Conservation (phyloP, 805 yeast species). For the Pichia sporocuriosa region DNA sequence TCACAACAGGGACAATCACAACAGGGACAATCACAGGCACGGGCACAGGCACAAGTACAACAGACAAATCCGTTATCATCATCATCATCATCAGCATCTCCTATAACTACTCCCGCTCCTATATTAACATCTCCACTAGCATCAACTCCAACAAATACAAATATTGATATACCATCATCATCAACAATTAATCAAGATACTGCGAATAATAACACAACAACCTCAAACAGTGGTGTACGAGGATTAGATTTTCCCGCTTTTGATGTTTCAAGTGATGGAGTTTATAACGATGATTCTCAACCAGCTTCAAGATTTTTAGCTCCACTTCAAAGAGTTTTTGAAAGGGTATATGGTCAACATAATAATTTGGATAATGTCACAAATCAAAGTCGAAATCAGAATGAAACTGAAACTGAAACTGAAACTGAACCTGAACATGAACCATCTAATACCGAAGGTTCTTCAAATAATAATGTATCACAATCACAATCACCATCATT, state of each 20-base stretch:
- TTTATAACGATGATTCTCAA: slow-evolving; percentile 22
- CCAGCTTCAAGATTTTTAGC: slow-evolving; percentile 21
- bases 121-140: not conserved
- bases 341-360: slow-evolving; percentile 2
- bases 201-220: not conserved
- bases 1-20: not conserved
- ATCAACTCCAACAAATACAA: not conserved
- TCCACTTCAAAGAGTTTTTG: slow-evolving; percentile 23
- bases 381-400: too few species aligned
- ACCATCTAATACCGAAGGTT: not conserved
- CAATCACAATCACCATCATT: not conserved
- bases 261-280: slow-evolving; percentile 30
- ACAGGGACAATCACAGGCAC: not conserved
- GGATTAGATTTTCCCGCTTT: slow-evolving; percentile 33
- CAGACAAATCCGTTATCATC: not conserved
- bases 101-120: not conserved
- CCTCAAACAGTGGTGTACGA: slow-evolving; percentile 18
- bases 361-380: not conserved
- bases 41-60: not conserved
- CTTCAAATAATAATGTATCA: not conserved
- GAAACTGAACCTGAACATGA: too few species aligned
- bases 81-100: not conserved
- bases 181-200: not conserved
- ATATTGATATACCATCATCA: not conserved
- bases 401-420: not conserved